Conservation (phyloP, 352 stramenopile species). For the Globisporangium apiculatum region DNA sequence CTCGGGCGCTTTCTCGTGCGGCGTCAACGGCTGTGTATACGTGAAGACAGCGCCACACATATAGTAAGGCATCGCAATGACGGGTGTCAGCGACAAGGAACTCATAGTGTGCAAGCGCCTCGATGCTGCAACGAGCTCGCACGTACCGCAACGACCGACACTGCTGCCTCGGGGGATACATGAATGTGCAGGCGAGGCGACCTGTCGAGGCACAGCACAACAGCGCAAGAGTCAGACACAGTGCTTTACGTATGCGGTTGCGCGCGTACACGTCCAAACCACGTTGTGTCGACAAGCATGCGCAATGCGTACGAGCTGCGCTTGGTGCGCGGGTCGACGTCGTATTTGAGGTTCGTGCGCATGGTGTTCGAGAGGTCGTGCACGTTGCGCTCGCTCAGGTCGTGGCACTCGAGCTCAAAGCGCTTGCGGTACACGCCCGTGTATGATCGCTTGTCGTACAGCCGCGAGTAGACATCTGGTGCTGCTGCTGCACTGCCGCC, state of each 20-base stretch:
- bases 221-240: neutral
- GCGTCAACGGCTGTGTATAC: slow-evolving; percentile 8
- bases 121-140: neutral
- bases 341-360: slow-evolving; percentile 47
- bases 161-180: slow-evolving; percentile 7
- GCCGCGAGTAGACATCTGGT: slow-evolving; percentile 39
- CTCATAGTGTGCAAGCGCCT: neutral
- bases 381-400: slow-evolving; percentile 42
- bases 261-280: no score
- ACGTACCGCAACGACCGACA: slow-evolving; percentile 8
- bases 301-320: slow-evolving; percentile 24
- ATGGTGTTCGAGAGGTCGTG: slow-evolving; percentile 49
- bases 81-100: neutral
- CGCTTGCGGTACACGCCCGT: slow-evolving; percentile 61
- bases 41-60: neutral
- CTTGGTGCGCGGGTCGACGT: slow-evolving; percentile 38
- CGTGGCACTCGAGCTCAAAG: slow-evolving; percentile 42
- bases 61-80: neutral
- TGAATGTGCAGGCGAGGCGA: slow-evolving; percentile 14
- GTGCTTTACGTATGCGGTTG: no score
- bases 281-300: no score
- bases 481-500: slow-evolving; percentile 1
- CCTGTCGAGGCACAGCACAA: neutral
- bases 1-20: slow-evolving; percentile 10
- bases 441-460: slow-evolving; percentile 56